These are phyloP conservation scores for Lachancea waltii DNA, from an alignment of 805 yeast genomes.

Conservation along the genomic window DNA sequence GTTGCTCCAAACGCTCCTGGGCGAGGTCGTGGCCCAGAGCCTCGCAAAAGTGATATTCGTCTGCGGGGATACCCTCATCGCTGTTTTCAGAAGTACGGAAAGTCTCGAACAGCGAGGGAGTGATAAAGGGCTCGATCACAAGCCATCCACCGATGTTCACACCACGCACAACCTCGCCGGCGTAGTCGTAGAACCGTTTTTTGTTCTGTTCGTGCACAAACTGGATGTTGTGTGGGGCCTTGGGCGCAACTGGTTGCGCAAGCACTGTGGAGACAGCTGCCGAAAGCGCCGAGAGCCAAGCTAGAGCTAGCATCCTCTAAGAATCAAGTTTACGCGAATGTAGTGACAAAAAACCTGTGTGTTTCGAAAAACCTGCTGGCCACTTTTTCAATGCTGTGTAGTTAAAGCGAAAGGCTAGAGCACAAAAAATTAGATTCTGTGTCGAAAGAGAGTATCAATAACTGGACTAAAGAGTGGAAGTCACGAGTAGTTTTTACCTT, in stretches of 20 bases:
- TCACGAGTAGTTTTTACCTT: too few species aligned
- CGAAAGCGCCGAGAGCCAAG: constrained; percentile 3
- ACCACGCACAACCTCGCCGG: constrained; percentile 38
- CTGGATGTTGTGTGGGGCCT: constrained; percentile 14
- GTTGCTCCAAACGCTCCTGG: constrained; percentile 44
- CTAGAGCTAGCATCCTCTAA: background rate
- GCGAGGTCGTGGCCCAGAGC: constrained; percentile 58
- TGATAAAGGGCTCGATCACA: constrained; percentile 79
- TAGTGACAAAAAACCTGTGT: too few species aligned
- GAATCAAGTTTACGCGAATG: too few species aligned
- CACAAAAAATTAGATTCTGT: too few species aligned
- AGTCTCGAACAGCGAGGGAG: constrained; percentile 65
- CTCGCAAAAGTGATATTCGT: constrained; percentile 68
- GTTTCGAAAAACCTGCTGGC: too few species aligned
- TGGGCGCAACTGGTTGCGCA: constrained; percentile 18
- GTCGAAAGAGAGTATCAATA: too few species aligned
- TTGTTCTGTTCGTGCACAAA: constrained; percentile 15
- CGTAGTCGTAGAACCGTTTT: constrained; percentile 23
- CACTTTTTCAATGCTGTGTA: too few species aligned
- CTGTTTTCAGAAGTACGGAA: constrained; percentile 33
- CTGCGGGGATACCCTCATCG: constrained; percentile 55
- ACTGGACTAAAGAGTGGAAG: too few species aligned
- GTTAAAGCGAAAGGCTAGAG: too few species aligned
- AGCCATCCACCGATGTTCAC: constrained; percentile 90
- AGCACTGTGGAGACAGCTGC: constrained; percentile 8